Evolutionary conservation across 164 flowering plant genomes (phyloP).

Genomic region (Paratinospora sagittata): DNA sequence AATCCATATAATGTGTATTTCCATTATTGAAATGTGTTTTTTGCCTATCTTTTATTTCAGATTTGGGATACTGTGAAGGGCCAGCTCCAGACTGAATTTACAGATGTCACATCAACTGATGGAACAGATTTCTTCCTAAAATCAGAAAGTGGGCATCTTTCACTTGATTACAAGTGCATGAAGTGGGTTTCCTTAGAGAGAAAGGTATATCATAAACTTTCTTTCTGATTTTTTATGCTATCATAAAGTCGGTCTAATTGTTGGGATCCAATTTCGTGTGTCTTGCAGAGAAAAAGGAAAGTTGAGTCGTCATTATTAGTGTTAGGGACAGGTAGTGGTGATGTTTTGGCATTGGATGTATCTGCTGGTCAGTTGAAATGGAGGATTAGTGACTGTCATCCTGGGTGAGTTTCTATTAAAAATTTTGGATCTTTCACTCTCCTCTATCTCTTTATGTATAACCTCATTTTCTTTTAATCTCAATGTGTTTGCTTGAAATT

Average conservation of each 20-base stretch:
- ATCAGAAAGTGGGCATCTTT: slow-evolving; percentile 69
- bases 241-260: background rate
- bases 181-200: slow-evolving; percentile 60
- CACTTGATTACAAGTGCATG: slow-evolving; percentile 90
- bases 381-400: slow-evolving; percentile 78
- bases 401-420: slow-evolving; percentile 55
- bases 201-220: slow-evolving; percentile 42
- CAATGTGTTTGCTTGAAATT: background rate
- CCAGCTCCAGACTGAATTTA: slow-evolving; percentile 78
- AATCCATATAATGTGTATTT: background rate
- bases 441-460: background rate
- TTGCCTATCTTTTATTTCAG: slow-evolving; percentile 28
- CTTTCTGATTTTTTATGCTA: background rate
- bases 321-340: slow-evolving; percentile 89
- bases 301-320: slow-evolving; percentile 47
- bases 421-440: background rate
- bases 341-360: slow-evolving; percentile 82
- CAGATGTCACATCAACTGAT: slow-evolving; percentile 50
- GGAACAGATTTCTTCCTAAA: slow-evolving; percentile 29
- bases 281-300: slow-evolving; percentile 62
- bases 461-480: background rate
- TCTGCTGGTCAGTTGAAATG: slow-evolving; percentile 78
- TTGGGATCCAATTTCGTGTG: background rate
- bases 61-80: slow-evolving; percentile 91
- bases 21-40: background rate